Evolutionary conservation across 2,329 filamentous ascomycete species (phyloP), one percentile per base, ranked within the genome.

Genomic region (Aspergillus puulaauensis): DNA sequence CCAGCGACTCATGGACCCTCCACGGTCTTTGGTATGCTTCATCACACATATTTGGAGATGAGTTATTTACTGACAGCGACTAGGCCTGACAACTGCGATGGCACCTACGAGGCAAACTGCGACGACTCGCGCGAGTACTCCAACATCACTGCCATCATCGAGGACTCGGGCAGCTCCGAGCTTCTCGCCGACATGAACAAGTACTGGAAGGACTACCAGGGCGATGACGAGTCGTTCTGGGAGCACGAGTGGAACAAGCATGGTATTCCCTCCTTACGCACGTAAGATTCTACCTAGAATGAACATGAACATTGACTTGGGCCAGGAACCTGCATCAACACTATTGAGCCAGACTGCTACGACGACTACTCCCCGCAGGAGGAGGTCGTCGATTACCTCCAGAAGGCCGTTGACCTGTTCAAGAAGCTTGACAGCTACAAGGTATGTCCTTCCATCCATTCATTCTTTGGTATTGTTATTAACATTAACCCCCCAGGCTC

Each of bases 211-310:
- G 80, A 82, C 66, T 79, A 83, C 68, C 62, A 79, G 40, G 83
- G 82, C 43, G 69, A 81, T 31, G 79, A 82, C 63, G 82, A 85
- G 64, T 73, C 67, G 27, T 83, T 90, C 66, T 90, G 88, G 88
- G 80, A 84, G 65, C 86, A 89, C 73, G 88, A 90, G 69, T 90
- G 86, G 83, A 80, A 81, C 71, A 90, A 89, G 71, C 87, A 90
- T 70, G 88, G 70, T 66, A 59, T n/a, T 50, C 51, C 17, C n/a
- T 31, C 19, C 9, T 37, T 5, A 4, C 9, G 27, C 44, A 11
- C 2, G 7, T 6, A 17, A 15, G 24, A 46, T 14, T 9, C 11
- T 27, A 23, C 23, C 0, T 31, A 31, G 27, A 31, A 31, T 11
- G 27, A 31, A 31, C 9, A 11, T 31, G 9, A 31, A 1, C 8